phyloP scores from a whole-genome alignment of 345 rosid species.

The Psidium guajava region DNA sequence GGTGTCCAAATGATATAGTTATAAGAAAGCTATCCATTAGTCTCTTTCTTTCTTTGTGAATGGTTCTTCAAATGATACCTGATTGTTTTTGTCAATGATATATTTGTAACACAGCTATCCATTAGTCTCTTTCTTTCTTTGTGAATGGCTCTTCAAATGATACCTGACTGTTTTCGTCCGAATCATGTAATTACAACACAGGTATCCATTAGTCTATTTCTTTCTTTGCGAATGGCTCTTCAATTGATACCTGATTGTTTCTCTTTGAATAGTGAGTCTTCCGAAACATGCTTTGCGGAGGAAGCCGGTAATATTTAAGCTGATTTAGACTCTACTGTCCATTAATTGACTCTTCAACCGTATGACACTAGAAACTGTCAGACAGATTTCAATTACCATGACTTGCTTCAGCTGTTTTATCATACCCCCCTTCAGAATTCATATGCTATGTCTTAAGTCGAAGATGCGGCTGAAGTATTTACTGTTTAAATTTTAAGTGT shows the following conservation, averaged over 20 bases:
- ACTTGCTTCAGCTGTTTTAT: background rate
- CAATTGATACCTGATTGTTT: background rate
- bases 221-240: background rate
- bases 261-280: background rate
- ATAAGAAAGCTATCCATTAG: background rate
- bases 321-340: background rate
- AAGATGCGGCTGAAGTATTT: background rate
- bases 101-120: background rate
- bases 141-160: background rate
- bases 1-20: background rate
- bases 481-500: background rate
- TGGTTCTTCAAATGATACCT: background rate
- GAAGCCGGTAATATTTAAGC: background rate
- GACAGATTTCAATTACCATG: background rate
- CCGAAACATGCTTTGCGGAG: background rate
- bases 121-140: background rate
- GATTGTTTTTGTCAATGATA: background rate
- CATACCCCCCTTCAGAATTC: background rate
- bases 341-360: background rate
- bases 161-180: background rate
- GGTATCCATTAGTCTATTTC: background rate
- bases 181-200: background rate
- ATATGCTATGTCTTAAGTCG: background rate
- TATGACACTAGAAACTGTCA: background rate
- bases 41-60: background rate